Evolutionary conservation across 768 basidiomycete species (phyloP), one percentile per base, ranked within the genome.

Genomic region (Tylopilus vinaceipallidus): DNA sequence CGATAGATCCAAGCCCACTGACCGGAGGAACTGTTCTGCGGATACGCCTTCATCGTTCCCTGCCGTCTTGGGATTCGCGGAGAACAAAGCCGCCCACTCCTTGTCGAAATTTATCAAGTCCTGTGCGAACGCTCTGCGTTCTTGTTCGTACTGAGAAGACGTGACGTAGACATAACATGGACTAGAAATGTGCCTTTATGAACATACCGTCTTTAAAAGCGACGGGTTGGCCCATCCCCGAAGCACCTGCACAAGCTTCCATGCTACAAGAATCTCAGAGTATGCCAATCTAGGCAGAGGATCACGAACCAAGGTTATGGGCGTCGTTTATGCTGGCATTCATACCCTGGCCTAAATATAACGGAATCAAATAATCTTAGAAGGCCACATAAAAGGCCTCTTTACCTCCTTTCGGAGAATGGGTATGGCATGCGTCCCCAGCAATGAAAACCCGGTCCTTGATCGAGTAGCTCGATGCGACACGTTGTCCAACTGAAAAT

Each of bases 271-370:
- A 38, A 19, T 12, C 3, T 84, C 79, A 84, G 79, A 19, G 76
- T 77, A 60, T 81, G 80, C 4, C 77, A 1, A 19, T 7, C 9
- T 13, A 42, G 0, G n/a, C 9, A 19, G 4, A 36, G 4, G 33
- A 4, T 27, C 3, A 49, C 66, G 24, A 49, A 77, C 81, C 75
- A n/a, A 89, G 74, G 58, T 88, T 88, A 54, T 84, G 85, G 12
- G 79, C 74, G 59, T 87, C 86, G 37, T 79, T 81, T 79, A 87
- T 85, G 51, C 80, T 80, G 8, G 83, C 84, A 57, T 86, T 85
- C 84, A 85, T 82, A 16, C 84, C 86, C 61, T 87, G 86, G 9
- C 84, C 81, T 81, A 39, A 33, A 46, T 16, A n/a, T n/a, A n/a
- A n/a, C 22, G 17, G 1, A 6, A 24, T 40, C 50, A 19, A 37